Evolutionary conservation across 768 basidiomycete genomes (phyloP).

Genomic region (Podaxis mareebaensis): DNA sequence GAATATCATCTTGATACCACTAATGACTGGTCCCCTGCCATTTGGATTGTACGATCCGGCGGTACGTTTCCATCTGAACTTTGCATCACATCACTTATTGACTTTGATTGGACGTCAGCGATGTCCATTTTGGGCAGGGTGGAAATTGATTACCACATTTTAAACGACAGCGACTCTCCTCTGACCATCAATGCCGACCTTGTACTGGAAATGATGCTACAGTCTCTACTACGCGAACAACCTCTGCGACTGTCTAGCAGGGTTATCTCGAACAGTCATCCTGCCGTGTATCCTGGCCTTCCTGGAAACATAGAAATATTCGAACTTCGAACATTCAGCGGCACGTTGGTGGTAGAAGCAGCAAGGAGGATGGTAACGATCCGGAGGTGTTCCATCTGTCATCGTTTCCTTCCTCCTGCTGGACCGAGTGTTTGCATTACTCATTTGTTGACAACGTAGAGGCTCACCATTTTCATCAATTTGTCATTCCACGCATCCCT

Average conservation of each 20-base stretch:
- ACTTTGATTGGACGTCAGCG: not conserved
- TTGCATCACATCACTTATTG: not conserved
- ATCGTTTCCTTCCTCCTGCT: conserved; percentile 5
- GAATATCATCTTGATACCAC: conserved; percentile 4
- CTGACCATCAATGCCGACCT: conserved; percentile 2
- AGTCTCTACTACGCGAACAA: conserved; percentile 5
- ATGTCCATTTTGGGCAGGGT: conserved; percentile 4
- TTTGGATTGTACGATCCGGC: conserved; percentile 8
- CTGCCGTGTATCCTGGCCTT: not conserved
- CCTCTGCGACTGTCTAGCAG: conserved; percentile 7
- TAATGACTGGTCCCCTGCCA: conserved; percentile 3
- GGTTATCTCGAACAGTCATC: not conserved
- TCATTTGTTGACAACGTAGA: not conserved
- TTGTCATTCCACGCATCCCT: not conserved
- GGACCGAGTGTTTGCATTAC: conserved; percentile 6
- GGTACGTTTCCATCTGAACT: not conserved
- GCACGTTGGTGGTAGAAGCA: not conserved
- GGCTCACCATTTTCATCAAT: not conserved
- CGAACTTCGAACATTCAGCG: conserved; percentile 4
- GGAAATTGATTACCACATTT: conserved; percentile 11
- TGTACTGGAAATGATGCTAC: conserved; percentile 13
- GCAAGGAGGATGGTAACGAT: not conserved
- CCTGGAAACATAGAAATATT: conserved; percentile 9
- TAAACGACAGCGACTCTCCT: not conserved
- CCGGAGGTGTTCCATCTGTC: conserved; percentile 6